phyloP scores from a whole-genome alignment of 1,284 basidiomycete species.

The Cystobasidiaceae sp. region DNA sequence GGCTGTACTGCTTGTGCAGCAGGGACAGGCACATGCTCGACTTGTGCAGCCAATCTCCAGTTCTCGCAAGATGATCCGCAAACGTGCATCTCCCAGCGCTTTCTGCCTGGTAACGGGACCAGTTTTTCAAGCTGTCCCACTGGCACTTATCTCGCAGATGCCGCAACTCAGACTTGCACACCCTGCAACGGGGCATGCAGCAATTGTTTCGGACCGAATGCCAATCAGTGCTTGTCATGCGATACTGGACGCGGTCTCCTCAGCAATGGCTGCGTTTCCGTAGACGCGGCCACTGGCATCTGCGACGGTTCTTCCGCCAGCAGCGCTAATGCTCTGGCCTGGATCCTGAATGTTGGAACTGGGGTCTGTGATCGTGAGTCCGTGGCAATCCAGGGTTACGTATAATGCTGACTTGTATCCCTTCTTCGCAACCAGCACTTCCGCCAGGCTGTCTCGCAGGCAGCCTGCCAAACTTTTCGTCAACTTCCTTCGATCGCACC shows the following conservation, averaged over 20 bases:
- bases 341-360: constrained; percentile 74
- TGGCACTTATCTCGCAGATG: constrained; percentile 58
- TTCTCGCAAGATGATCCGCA: constrained; percentile 60
- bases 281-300: constrained; percentile 58
- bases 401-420: neutral
- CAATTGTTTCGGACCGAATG: constrained; percentile 63
- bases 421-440: constrained; percentile 42
- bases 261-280: constrained; percentile 55
- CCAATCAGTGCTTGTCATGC: constrained; percentile 57
- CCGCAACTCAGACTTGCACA: constrained; percentile 52
- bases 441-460: constrained; percentile 70
- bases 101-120: constrained; percentile 49
- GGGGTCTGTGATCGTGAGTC: constrained; percentile 68
- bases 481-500: constrained; percentile 57
- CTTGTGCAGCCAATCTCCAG: constrained; percentile 64
- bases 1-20: constrained; percentile 66
- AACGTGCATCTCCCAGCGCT: constrained; percentile 56
- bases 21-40: constrained; percentile 60
- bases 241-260: constrained; percentile 32
- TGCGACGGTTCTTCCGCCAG: constrained; percentile 51
- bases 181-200: constrained; percentile 61
- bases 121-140: constrained; percentile 58
- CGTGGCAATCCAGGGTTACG: neutral
- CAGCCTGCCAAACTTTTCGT: constrained; percentile 62
- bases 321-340: constrained; percentile 54